Conservation (phyloP, 306 rosid species). For the Malus domestica region DNA sequence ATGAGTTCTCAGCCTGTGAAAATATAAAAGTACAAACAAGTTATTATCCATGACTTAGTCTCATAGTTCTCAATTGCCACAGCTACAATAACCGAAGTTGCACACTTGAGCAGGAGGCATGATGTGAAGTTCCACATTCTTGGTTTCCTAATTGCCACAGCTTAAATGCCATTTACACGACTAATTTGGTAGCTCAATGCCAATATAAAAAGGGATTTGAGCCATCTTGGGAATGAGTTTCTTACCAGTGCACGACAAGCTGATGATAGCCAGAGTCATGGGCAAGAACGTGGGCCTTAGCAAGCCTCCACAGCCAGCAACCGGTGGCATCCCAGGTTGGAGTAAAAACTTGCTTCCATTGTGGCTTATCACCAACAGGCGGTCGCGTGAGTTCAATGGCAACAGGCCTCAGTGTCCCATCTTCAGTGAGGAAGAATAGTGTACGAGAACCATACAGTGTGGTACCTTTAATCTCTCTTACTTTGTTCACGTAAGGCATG, state of each 20-base stretch:
- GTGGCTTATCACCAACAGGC: constrained; percentile 6
- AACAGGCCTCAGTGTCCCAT: constrained; percentile 22
- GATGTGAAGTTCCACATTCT: background rate
- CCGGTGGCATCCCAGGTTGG: constrained; percentile 28
- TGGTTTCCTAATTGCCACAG: background rate
- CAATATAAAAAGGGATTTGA: background rate
- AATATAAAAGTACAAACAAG: background rate
- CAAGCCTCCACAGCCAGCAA: constrained; percentile 30
- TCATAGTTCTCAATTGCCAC: background rate
- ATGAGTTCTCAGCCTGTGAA: constrained; percentile 28
- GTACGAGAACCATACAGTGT: constrained; percentile 36
- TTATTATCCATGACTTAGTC: background rate
- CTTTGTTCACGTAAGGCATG: constrained; percentile 27
- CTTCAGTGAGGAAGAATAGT: constrained; percentile 27
- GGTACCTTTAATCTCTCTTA: constrained; percentile 26
- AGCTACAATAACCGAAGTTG: too few species aligned
- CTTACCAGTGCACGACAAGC: constrained; percentile 32
- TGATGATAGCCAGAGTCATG: constrained; percentile 34
- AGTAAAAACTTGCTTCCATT: constrained; percentile 28
- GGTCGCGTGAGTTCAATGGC: constrained; percentile 42
- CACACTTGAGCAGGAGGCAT: background rate
- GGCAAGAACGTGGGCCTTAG: constrained; percentile 32
- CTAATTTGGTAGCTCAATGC: background rate
- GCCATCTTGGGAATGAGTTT: background rate
- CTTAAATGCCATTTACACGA: background rate